A percentile compares a stretch with the other conserved stretches of the same genome.
Evolutionary conservation across 495 filamentous ascomycete species (phyloP).

Genomic region (Halenospora varia): DNA sequence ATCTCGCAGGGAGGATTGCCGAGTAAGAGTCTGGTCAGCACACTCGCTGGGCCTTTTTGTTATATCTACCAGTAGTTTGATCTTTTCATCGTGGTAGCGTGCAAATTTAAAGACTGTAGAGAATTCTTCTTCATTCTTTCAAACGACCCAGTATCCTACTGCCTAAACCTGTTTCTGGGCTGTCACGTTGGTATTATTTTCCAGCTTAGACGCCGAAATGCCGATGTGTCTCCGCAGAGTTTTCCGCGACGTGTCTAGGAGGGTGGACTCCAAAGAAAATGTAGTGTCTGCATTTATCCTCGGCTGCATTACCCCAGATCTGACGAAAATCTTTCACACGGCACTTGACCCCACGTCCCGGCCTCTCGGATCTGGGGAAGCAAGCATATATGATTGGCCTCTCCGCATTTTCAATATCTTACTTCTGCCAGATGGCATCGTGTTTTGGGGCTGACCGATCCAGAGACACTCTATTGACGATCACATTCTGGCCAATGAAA

Average conservation of each 20-base stretch:
- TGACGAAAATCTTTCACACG: background rate
- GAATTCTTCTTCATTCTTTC: too few relatives aligned
- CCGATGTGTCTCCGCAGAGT: too few relatives aligned
- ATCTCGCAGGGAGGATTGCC: background rate
- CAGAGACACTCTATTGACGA: too few relatives aligned
- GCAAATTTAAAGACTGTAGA: background rate
- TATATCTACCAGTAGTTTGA: constrained; percentile 4
- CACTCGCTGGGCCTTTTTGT: constrained; percentile 6
- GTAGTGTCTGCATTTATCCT: background rate
- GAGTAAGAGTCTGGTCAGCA: background rate
- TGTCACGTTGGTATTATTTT: too few relatives aligned
- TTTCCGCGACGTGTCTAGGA: too few relatives aligned
- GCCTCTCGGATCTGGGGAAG: background rate
- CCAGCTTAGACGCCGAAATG: too few relatives aligned
- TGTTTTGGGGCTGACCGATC: too few relatives aligned
- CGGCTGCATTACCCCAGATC: background rate
- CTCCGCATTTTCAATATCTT: constrained; percentile 2
- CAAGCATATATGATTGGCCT: background rate
- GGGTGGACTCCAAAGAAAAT: too few relatives aligned
- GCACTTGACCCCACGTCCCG: background rate
- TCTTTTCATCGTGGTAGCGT: background rate
- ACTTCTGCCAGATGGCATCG: too few relatives aligned
- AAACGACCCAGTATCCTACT: too few relatives aligned
- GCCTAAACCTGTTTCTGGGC: too few relatives aligned
- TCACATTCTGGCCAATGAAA: too few relatives aligned